A percentile compares a stretch with the other conserved stretches of the same genome.
Conservation (phyloP, 2,329 filamentous ascomycete species). For the Alternaria atra region DNA sequence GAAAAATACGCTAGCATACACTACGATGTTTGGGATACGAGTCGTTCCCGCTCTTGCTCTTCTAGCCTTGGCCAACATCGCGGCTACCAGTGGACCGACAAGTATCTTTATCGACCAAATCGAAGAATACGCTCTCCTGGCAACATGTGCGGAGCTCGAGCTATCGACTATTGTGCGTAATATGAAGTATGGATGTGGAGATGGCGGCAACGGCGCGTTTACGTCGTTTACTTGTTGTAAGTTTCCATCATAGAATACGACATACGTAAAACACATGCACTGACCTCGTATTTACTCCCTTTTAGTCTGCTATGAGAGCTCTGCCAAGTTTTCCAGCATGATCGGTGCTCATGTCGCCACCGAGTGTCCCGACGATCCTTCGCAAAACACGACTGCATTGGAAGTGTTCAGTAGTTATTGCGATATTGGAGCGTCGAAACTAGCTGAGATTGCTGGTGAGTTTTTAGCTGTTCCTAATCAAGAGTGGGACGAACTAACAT, state of each 20-base stretch:
- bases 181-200: background rate
- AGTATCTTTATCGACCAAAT: constrained; percentile 2
- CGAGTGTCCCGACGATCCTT: constrained; percentile 1
- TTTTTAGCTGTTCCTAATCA: no score
- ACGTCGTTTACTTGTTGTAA: constrained; percentile 4
- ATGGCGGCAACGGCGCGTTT: background rate
- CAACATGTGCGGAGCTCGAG: constrained; percentile 1
- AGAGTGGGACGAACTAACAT: background rate
- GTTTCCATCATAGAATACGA: background rate
- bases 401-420: background rate
- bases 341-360: background rate
- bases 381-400: background rate
- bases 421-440: background rate
- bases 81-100: background rate
- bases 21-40: background rate
- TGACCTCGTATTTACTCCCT: background rate
- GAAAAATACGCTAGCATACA: background rate
- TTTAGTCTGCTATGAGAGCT: constrained; percentile 6
- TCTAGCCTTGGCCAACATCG: background rate
- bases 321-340: constrained; percentile 10
- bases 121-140: background rate
- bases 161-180: constrained; percentile 3
- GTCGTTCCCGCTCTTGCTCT: background rate
- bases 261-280: background rate
- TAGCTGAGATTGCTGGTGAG: background rate